Percentiles rank a stretch among this genome's conserved stretches.
Conservation (phyloP, 345 rosid species). For the Murraya paniculata region DNA sequence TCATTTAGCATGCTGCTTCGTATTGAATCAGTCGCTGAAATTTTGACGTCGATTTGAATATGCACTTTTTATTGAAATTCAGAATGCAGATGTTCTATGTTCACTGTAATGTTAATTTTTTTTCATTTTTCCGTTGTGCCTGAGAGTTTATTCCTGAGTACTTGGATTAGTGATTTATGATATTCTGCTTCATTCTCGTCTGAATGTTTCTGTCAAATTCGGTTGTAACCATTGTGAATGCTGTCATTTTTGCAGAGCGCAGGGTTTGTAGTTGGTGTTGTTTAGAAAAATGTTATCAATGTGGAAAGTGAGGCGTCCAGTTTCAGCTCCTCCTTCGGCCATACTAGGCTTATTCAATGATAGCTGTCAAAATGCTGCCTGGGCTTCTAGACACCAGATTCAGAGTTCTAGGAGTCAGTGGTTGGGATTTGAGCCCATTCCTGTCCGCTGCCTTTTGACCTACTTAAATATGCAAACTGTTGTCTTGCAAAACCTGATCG, state of each 20-base stretch:
- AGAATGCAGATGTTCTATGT: too few species aligned
- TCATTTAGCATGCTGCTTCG: background rate
- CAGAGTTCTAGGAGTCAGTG: conserved; percentile 13
- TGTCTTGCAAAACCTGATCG: conserved; percentile 4
- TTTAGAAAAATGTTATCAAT: conserved; percentile 17
- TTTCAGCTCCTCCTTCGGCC: background rate
- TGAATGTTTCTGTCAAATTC: background rate
- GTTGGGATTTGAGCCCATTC: conserved; percentile 1
- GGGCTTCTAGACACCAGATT: conserved; percentile 6
- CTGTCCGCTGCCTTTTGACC: conserved; percentile 8
- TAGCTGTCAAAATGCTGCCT: background rate
- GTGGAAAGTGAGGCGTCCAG: conserved; percentile 22
- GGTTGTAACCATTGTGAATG: background rate
- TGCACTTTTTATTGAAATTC: background rate
- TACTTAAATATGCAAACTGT: background rate
- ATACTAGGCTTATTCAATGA: conserved; percentile 18
- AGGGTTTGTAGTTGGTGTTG: background rate
- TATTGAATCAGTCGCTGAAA: background rate
- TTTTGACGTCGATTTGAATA: background rate
- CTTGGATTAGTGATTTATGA: background rate
- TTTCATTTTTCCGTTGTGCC: background rate
- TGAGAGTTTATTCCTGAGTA: background rate
- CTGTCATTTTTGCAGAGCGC: background rate
- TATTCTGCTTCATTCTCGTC: background rate
- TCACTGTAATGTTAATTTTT: background rate